Evolutionary conservation across 805 yeast species (phyloP).

Genomic region (Ogataea wickerhamii): DNA sequence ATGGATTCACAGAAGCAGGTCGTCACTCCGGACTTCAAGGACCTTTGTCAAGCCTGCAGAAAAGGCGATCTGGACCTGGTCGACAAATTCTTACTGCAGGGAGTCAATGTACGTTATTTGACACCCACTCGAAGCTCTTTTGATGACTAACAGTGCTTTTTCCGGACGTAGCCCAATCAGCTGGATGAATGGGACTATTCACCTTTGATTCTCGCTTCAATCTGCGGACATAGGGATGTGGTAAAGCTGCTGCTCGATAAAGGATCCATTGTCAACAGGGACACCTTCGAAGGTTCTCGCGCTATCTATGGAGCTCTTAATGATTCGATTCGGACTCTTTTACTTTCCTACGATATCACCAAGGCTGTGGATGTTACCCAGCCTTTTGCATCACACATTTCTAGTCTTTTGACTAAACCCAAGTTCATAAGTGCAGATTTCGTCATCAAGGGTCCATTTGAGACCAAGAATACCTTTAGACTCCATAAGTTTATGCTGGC

Average conservation of each 20-base stretch:
- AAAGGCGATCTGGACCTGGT: conserved; percentile 64
- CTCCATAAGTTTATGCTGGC: conserved; percentile 41
- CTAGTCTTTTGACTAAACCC: conserved; percentile 39
- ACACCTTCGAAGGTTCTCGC: conserved; percentile 75
- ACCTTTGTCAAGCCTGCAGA: conserved; percentile 64
- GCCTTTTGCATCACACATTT: conserved; percentile 70
- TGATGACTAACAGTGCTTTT: not conserved
- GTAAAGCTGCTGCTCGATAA: conserved; percentile 57
- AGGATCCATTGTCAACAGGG: conserved; percentile 78
- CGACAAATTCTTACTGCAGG: conserved; percentile 52
- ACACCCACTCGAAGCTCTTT: no score
- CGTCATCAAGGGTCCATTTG: conserved; percentile 22
- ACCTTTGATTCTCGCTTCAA: conserved; percentile 67
- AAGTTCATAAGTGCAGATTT: conserved; percentile 34
- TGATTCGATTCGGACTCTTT: conserved; percentile 56
- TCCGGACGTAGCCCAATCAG: conserved; percentile 31
- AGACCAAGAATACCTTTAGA: conserved; percentile 10
- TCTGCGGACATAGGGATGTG: conserved; percentile 69
- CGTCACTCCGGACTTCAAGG: conserved; percentile 34
- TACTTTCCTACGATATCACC: conserved; percentile 60
- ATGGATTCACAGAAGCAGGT: conserved; percentile 6
- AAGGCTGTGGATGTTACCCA: conserved; percentile 63
- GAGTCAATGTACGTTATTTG: conserved; percentile 39
- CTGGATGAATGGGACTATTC: conserved; percentile 74
- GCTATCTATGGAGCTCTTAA: conserved; percentile 77